phyloP scores from a whole-genome alignment of 768 basidiomycete species.

The Boletus sp. region DNA sequence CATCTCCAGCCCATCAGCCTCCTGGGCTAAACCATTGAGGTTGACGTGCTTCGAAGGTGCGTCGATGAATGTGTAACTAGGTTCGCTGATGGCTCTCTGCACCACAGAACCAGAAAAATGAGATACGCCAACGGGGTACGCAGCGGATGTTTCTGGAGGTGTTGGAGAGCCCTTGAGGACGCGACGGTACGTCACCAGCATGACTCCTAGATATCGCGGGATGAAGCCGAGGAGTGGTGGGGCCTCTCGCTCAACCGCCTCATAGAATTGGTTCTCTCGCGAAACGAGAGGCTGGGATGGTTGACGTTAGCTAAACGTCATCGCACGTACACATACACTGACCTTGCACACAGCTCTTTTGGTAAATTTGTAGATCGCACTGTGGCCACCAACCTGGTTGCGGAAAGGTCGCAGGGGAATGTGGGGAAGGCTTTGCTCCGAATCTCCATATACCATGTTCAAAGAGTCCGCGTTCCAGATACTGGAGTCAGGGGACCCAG shows the following conservation, averaged over 20 bases:
- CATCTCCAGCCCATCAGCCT: slow-evolving; percentile 42
- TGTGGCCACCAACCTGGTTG: slow-evolving; percentile 98
- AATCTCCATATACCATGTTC: slow-evolving; percentile 42
- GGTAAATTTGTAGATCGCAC: slow-evolving; percentile 96
- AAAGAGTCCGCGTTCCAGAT: slow-evolving; percentile 36
- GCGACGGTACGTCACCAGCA: slow-evolving; percentile 94
- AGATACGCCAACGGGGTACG: slow-evolving; percentile 19
- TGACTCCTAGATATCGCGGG: slow-evolving; percentile 97
- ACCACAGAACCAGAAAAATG: slow-evolving; percentile 27
- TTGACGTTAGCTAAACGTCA: slow-evolving; percentile 12
- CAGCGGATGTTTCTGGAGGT: slow-evolving; percentile 14
- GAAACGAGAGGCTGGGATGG: slow-evolving; percentile 82
- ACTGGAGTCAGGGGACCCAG: neutral
- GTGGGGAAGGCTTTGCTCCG: slow-evolving; percentile 69
- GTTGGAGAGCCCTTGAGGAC: slow-evolving; percentile 48
- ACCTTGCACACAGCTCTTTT: slow-evolving; percentile 99
- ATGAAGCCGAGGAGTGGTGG: slow-evolving; percentile 92
- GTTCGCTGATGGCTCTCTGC: slow-evolving; percentile 29
- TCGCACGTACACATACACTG: slow-evolving; percentile 26
- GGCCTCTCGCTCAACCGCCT: slow-evolving; percentile 90
- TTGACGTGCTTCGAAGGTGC: neutral
- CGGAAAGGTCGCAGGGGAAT: slow-evolving; percentile 94
- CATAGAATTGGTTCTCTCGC: slow-evolving; percentile 97
- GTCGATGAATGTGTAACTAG: slow-evolving; percentile 7
- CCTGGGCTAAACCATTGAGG: slow-evolving; percentile 19